Evolutionary conservation across 495 filamentous ascomycete genomes (phyloP).

Genomic region (Cercophora samala): DNA sequence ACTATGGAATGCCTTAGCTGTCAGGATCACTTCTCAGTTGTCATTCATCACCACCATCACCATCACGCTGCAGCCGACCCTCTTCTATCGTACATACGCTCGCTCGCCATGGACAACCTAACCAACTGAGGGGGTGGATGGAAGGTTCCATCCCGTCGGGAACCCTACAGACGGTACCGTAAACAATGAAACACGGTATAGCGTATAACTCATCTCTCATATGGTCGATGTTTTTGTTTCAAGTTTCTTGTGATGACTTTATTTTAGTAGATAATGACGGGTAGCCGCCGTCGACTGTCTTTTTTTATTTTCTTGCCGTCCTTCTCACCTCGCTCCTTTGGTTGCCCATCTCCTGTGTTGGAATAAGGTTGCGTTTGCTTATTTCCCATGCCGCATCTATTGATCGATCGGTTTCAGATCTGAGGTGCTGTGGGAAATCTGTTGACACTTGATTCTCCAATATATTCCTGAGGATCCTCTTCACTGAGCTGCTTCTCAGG

Average conservation of each 20-base stretch:
- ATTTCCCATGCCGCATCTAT: constrained; percentile 6
- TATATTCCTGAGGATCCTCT: constrained; percentile 1
- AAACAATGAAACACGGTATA: background rate
- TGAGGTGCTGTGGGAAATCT: constrained; percentile 1
- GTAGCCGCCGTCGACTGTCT: background rate
- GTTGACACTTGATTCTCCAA: background rate
- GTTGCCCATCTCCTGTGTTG: background rate
- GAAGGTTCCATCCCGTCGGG: background rate
- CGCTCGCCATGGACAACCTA: too few relatives aligned
- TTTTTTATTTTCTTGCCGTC: constrained; percentile 1
- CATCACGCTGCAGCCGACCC: background rate
- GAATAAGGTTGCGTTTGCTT: constrained; percentile 2
- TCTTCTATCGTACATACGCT: background rate
- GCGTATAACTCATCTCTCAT: background rate
- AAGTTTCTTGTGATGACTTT: constrained; percentile 7
- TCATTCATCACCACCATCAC: background rate
- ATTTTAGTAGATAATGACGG: constrained; percentile 1
- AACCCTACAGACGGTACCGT: background rate
- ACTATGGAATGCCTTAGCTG: background rate
- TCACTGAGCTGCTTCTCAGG: background rate
- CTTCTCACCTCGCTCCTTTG: constrained; percentile 1
- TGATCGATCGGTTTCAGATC: constrained; percentile 1
- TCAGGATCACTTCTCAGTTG: background rate
- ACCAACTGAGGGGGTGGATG: background rate
- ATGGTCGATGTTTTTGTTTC: background rate